These are phyloP conservation scores for Lactarius deliciosus DNA, from an alignment of 768 basidiomycete genomes.

Conservation along the genomic window DNA sequence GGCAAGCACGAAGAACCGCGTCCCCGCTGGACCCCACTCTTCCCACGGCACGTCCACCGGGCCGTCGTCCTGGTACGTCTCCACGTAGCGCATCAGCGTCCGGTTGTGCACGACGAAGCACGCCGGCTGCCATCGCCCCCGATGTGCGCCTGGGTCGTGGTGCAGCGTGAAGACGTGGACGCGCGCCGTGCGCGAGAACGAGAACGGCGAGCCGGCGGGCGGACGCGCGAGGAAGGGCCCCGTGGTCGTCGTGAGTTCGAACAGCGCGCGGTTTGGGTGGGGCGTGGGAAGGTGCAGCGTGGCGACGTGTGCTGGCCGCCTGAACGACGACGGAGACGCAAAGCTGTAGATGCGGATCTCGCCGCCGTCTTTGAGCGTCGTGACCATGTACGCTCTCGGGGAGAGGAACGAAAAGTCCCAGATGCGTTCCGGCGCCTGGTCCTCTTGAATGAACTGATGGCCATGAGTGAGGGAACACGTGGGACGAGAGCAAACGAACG, in stretches of 20 bases:
- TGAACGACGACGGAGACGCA: slow-evolving; percentile 15
- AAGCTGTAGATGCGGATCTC: slow-evolving; percentile 47
- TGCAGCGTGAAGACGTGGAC: slow-evolving; percentile 35
- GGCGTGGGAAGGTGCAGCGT: slow-evolving; percentile 33
- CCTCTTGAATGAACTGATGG: slow-evolving; percentile 36
- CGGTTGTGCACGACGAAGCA: slow-evolving; percentile 40
- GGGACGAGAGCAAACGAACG: slow-evolving; percentile 33
- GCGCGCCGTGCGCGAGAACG: slow-evolving; percentile 30
- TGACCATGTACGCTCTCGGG: slow-evolving; percentile 44
- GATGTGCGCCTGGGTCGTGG: slow-evolving; percentile 24
- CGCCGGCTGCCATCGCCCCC: slow-evolving; percentile 28
- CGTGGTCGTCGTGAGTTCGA: slow-evolving; percentile 32
- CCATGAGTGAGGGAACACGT: neutral
- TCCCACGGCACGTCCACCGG: slow-evolving; percentile 36
- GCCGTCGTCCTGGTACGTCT: slow-evolving; percentile 2
- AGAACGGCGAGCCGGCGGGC: slow-evolving; percentile 28
- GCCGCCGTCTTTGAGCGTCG: slow-evolving; percentile 38
- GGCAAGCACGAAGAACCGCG: slow-evolving; percentile 37
- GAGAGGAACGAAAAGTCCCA: slow-evolving; percentile 52
- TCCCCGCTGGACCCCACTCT: slow-evolving; percentile 41
- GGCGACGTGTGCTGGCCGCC: slow-evolving; percentile 29
- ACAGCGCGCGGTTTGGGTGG: slow-evolving; percentile 19
- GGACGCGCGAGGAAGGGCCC: slow-evolving; percentile 33
- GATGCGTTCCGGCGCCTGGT: slow-evolving; percentile 33
- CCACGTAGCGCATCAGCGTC: slow-evolving; percentile 31